Conservation (phyloP, 495 filamentous ascomycete genomes). For the Barbatosphaeria neglecta region DNA sequence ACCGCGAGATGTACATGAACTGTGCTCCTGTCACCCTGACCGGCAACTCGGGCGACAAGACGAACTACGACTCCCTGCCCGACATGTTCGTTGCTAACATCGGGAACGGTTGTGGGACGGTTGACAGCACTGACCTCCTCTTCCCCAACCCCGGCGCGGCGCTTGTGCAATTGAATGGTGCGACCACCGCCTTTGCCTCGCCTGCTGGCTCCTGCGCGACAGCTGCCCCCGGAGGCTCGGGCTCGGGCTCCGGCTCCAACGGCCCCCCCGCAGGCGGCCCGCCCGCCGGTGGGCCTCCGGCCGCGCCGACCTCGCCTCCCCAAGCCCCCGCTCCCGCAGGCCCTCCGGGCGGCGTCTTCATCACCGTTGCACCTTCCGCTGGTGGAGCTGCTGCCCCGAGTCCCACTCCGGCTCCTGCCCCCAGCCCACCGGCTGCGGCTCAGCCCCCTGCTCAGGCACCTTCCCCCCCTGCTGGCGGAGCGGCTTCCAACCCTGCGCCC, state of each 20-base stretch:
- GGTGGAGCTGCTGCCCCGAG: neutral
- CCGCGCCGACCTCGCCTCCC: slow-evolving; percentile 15
- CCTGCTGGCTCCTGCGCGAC: neutral
- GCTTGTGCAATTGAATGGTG: slow-evolving; percentile 26
- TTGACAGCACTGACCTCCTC: slow-evolving; percentile 27
- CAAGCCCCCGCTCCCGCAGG: slow-evolving; percentile 18
- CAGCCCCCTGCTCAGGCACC: neutral
- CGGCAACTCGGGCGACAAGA: slow-evolving; percentile 34
- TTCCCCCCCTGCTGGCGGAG: slow-evolving; percentile 3
- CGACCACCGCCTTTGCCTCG: slow-evolving; percentile 1
- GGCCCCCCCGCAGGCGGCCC: neutral
- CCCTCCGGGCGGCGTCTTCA: slow-evolving; percentile 61
- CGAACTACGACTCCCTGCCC: slow-evolving; percentile 50
- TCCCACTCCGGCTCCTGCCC: neutral
- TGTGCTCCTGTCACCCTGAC: slow-evolving; percentile 64
- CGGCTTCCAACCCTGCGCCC: slow-evolving; percentile 5
- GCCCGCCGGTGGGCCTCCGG: too few species aligned
- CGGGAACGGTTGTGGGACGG: slow-evolving; percentile 41
- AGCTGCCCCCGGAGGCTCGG: slow-evolving; percentile 6
- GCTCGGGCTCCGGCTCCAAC: slow-evolving; percentile 5
- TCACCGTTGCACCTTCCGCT: slow-evolving; percentile 26
- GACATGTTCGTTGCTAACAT: slow-evolving; percentile 76
- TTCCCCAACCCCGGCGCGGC: slow-evolving; percentile 48
- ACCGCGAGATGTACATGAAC: slow-evolving; percentile 95
- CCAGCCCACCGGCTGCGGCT: neutral